Base-by-base conservation (phyloP, 768 basidiomycete genomes). In the Mycena polygramma region DNA sequence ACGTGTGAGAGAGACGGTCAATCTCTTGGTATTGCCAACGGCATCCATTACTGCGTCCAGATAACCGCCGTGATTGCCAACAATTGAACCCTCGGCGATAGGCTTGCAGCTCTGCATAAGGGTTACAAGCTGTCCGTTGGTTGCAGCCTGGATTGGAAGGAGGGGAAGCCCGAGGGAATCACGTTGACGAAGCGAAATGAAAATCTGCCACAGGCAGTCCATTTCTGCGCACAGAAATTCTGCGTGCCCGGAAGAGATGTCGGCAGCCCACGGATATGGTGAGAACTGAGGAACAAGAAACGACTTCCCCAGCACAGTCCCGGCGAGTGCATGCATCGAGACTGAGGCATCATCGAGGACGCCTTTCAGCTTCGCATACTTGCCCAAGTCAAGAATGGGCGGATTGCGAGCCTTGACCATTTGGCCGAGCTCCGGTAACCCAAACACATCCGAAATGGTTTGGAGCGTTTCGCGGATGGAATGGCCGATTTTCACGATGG, bases 401-500 rank as follows among this genome's bases (percentile, higher is more conserved):
- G 57, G 4, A 51, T 51, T 41, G 9, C 13, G 19, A 8, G n/a
- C 46, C 46, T 57, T 58, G 4, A 41, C 17, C 11, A 46, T 46
- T 0, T 35, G 3, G 2, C 4, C 35, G 19, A 65, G n/a, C 20
- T 58, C 55, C 0, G 35, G 35, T 1, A 66, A 22, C 10, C 17
- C n/a, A 15, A 66, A 66, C 8, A n/a, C 24, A 0, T 66, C 36
- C 3, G 46, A 57, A n/a, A 66, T 49, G 4, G 14, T 58, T 43
- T 66, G 46, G 17, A 66, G 57, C 0, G 48, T 30, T 4, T 30
- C 17, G 0, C 49, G 48, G 19, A 66, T 59, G 3, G 55, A 41
- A 35, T 66, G 14, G 0, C 65, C 65, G 22, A 66, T 52, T n/a
- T 66, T 66, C 37, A 66, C 45, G 24, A 66, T 59, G 10, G 57